Percentiles rank a stretch among this genome's conserved stretches.
phyloP scores from a whole-genome alignment of 1,139 yeast genomes.

The Pneumocystis sp. region DNA sequence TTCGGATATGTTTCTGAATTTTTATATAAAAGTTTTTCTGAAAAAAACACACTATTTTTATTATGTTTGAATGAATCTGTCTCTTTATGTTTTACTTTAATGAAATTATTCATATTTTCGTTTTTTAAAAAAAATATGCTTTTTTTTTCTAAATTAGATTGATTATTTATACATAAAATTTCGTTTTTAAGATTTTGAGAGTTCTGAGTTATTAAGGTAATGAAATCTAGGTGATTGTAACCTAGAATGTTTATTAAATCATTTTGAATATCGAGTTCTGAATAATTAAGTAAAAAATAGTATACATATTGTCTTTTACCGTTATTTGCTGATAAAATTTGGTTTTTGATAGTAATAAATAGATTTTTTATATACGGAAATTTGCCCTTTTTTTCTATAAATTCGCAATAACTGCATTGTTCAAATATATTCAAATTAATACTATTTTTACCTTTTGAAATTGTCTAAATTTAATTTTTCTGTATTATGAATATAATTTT shows the following conservation, averaged over 20 bases:
- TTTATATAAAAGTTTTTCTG: conserved; percentile 35
- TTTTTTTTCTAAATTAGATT: conserved; percentile 3
- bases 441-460: not conserved
- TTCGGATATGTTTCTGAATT: conserved; percentile 55
- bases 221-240: conserved; percentile 67
- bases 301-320: not conserved
- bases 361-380: not conserved
- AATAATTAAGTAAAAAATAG: not conserved
- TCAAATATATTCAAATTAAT: not conserved
- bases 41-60: conserved; percentile 38
- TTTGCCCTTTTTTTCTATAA: not conserved
- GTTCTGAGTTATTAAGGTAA: conserved; percentile 47
- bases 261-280: conserved; percentile 52
- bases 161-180: conserved; percentile 3
- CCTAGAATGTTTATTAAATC: conserved; percentile 66
- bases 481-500: not conserved
- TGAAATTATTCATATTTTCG: conserved; percentile 11
- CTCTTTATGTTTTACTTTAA: conserved; percentile 32
- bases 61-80: conserved; percentile 41
- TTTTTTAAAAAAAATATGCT: conserved; percentile 1
- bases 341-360: not conserved
- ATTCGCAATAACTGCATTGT: not conserved
- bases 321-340: not conserved
- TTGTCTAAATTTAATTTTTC: not conserved
- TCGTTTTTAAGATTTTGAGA: conserved; percentile 25